Evolutionary conservation across 2,329 filamentous ascomycete genomes (phyloP), one percentile per base, ranked within the genome.

Genomic region (Pseudonectria buxi): DNA sequence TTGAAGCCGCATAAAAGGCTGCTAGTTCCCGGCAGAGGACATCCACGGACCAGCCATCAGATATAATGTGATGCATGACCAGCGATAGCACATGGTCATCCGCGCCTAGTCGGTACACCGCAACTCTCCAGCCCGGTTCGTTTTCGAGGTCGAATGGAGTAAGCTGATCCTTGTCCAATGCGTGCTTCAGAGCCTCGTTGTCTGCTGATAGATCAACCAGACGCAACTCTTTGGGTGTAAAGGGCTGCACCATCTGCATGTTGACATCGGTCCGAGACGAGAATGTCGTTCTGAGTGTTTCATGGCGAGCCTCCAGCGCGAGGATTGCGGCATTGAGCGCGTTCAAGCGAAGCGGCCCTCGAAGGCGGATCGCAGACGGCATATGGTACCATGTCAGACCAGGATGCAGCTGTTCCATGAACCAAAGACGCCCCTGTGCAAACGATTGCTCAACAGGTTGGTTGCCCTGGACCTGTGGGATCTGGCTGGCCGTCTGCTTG

Each of bases 21-120:
- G 28, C 27, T 1, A 52, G 28, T 13, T 52, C 49, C 4, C 16
- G 14, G 6, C 34, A 29, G 24, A 40, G 4, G 4, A 46, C 32
- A 10, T 37, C 28, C 10, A 22, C 18, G 5, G 50, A 53, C 51
- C 51, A 55, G 3, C 49, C 52, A 25, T 55, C 50, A 0, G 41
- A 42, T 5, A 50, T 44, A 10, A 50, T 48, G 24, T 53, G 47
- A 25, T 54, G 50, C 40, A 51, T 42, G 7, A 46, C 35, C 6
- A 51, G 41, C 0, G 44, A 50, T 1, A 49, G 29, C 2, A 40
- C 27, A 7, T 47, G 35, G 7, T 40, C 14, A 1, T 41, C 13
- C 2, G 40, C 13, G 2, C 34, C 37, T 0, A 49, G 25, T 12
- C 30, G 29, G 3, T 41, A 39, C 1, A 51, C 2, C 0, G 35